phyloP scores from a whole-genome alignment of 805 yeast species.

The Kodamaea fukazawae region DNA sequence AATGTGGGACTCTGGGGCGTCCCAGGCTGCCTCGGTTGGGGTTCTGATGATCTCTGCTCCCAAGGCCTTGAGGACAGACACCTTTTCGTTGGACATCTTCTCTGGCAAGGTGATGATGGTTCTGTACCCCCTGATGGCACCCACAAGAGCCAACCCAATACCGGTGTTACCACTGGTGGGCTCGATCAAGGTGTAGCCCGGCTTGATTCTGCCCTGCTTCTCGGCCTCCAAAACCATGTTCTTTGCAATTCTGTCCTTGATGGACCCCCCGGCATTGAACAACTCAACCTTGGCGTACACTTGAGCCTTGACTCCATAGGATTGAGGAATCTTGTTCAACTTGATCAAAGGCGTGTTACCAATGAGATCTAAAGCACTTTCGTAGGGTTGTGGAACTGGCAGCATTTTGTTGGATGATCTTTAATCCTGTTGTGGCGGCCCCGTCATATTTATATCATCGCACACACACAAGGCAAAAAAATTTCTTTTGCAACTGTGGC shows the following conservation, averaged over 20 bases:
- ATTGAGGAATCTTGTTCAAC: constrained; percentile 73
- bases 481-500: constrained; percentile 8
- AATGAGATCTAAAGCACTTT: constrained; percentile 67
- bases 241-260: constrained; percentile 84
- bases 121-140: constrained; percentile 84
- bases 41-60: constrained; percentile 92
- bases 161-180: constrained; percentile 93
- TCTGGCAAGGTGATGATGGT: constrained; percentile 87
- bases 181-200: constrained; percentile 83
- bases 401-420: background rate
- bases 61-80: constrained; percentile 79
- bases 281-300: constrained; percentile 74
- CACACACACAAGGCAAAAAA: constrained; percentile 5
- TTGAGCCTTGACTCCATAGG: constrained; percentile 69
- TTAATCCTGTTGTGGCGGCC: background rate
- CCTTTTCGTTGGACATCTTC: constrained; percentile 90
- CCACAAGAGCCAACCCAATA: constrained; percentile 82
- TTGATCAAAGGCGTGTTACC: constrained; percentile 83
- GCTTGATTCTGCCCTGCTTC: constrained; percentile 69
- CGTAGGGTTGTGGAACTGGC: constrained; percentile 38
- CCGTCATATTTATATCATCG: constrained; percentile 2
- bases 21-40: constrained; percentile 92
- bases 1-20: constrained; percentile 85
- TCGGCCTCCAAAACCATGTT: constrained; percentile 88
- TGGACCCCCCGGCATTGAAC: constrained; percentile 88